Evolutionary conservation across 2,329 filamentous ascomycete species (phyloP).

Genomic region (Zymoseptoria brevis): DNA sequence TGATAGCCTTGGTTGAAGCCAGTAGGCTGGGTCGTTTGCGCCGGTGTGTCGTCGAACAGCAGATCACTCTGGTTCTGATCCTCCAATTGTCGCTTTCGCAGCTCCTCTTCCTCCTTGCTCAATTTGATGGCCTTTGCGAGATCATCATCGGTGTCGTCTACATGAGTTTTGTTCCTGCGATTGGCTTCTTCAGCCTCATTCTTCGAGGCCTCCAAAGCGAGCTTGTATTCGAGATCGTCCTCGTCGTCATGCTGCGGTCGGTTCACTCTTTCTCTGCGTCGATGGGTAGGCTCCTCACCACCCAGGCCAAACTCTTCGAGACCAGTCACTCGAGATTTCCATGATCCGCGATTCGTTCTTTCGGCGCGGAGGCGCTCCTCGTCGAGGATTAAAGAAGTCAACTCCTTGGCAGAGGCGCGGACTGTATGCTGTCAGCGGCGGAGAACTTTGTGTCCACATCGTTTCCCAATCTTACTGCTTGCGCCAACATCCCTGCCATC

Average conservation of each 20-base stretch:
- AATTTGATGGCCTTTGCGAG: slow-evolving; percentile 90
- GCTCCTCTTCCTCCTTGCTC: slow-evolving; percentile 87
- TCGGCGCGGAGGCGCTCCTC: slow-evolving; percentile 88
- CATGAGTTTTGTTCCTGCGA: slow-evolving; percentile 49
- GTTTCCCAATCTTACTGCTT: slow-evolving; percentile 60
- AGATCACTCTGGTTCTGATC: slow-evolving; percentile 68
- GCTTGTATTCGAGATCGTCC: slow-evolving; percentile 73
- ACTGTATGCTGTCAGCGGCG: slow-evolving; percentile 51
- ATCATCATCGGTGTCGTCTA: slow-evolving; percentile 64
- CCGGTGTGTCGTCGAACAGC: slow-evolving; percentile 74
- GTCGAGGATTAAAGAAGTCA: slow-evolving; percentile 84
- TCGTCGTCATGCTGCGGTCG: slow-evolving; percentile 55
- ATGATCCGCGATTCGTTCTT: slow-evolving; percentile 81
- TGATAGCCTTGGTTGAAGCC: slow-evolving; percentile 97
- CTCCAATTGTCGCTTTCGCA: slow-evolving; percentile 77
- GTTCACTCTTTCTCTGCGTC: slow-evolving; percentile 36
- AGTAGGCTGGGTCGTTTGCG: slow-evolving; percentile 61
- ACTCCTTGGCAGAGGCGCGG: slow-evolving; percentile 88
- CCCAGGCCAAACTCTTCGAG: slow-evolving; percentile 52
- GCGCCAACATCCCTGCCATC: slow-evolving; percentile 92
- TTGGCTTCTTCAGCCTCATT: slow-evolving; percentile 83
- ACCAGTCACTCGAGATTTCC: slow-evolving; percentile 93
- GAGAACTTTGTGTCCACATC: background rate
- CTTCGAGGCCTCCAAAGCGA: slow-evolving; percentile 93
- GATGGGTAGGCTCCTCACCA: slow-evolving; percentile 30